These are phyloP conservation scores for Neonectria hederae DNA, from an alignment of 2,329 filamentous ascomycete genomes.

Conservation along the genomic window DNA sequence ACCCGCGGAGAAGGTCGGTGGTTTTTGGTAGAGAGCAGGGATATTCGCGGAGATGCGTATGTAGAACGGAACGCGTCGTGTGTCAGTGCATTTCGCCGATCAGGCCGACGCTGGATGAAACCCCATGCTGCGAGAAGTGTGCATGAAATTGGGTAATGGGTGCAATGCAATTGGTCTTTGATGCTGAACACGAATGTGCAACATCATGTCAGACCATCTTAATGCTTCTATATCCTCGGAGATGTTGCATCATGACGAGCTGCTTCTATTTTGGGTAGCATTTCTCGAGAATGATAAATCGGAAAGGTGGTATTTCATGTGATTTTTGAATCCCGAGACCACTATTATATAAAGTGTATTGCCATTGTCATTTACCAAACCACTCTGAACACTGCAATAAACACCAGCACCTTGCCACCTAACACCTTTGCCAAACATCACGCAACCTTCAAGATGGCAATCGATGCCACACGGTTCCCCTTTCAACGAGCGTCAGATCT, in stretches of 20 bases:
- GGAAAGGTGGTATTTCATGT: not conserved
- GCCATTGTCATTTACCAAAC: no score
- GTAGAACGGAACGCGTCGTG: not conserved
- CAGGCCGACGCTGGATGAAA: not conserved
- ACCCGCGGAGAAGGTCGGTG: not conserved
- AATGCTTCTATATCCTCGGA: not conserved
- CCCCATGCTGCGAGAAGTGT: not conserved
- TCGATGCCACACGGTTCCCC: conserved; percentile 27
- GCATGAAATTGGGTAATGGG: not conserved
- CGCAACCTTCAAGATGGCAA: conserved; percentile 15
- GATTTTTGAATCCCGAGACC: not conserved
- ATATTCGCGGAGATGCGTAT: not conserved
- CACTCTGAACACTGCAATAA: not conserved
- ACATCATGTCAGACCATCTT: not conserved
- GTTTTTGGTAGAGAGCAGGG: not conserved
- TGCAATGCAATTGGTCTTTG: not conserved
- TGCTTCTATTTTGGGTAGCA: not conserved
- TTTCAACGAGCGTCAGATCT: conserved; percentile 34
- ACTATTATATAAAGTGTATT: not conserved
- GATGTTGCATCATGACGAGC: not conserved
- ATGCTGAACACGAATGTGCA: not conserved
- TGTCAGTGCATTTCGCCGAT: not conserved
- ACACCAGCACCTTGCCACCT: not conserved
- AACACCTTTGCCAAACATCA: not conserved
- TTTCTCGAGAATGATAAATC: no score